Evolutionary conservation across 164 flowering plant species (phyloP).

Genomic region (Umbilicus rupestris): DNA sequence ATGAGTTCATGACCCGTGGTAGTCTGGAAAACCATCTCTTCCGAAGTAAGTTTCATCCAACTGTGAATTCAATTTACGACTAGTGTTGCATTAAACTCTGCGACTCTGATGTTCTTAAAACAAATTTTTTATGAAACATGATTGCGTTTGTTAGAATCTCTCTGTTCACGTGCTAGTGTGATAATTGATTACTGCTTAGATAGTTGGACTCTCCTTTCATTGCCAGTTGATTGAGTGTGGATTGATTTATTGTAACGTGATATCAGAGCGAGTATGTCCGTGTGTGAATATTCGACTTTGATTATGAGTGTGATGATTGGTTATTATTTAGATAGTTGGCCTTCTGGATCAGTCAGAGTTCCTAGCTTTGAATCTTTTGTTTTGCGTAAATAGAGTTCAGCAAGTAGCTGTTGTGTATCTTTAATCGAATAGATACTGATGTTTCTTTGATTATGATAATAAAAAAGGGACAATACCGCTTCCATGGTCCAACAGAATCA

Average conservation of each 20-base stretch:
- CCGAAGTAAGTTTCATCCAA: constrained; percentile 51
- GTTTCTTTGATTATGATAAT: neutral
- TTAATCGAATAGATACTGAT: neutral
- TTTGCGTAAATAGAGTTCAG: neutral
- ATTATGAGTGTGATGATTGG: too few species aligned
- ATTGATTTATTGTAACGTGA: too few species aligned
- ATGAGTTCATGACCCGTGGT: constrained; percentile 91
- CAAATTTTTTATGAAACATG: neutral
- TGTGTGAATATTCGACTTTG: too few species aligned
- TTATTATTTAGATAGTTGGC: too few species aligned
- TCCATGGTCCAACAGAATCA: constrained; percentile 84
- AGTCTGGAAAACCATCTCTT: constrained; percentile 97
- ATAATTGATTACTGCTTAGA: too few species aligned
- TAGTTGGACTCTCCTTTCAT: too few species aligned
- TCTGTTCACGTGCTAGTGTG: too few species aligned
- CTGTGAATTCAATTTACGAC: neutral
- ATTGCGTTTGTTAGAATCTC: neutral
- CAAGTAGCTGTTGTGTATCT: neutral
- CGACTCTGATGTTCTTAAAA: neutral
- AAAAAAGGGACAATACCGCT: constrained; percentile 77
- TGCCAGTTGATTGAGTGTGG: too few species aligned
- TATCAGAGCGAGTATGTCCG: too few species aligned
- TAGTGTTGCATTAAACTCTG: neutral
- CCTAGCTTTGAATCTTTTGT: too few species aligned
- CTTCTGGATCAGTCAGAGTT: too few species aligned